phyloP scores from a whole-genome alignment of 179 eudicot genomes.

The Drosera spatulata region DNA sequence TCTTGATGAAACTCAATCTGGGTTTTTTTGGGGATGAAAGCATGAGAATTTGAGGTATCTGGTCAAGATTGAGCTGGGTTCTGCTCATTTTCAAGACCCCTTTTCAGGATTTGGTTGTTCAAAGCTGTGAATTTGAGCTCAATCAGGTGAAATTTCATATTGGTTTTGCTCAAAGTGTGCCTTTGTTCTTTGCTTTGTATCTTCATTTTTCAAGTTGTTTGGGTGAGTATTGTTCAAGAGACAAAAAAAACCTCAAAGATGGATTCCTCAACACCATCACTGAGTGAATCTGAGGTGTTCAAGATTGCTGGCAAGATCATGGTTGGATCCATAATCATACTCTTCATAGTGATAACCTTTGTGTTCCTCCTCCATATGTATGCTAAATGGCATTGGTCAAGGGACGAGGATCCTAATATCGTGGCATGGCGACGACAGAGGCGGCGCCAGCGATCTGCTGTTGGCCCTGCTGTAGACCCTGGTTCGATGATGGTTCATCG shows the following conservation, averaged over 20 bases:
- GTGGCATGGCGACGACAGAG: constrained; percentile 27
- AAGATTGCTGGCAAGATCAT: constrained; percentile 40
- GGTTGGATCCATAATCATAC: constrained; percentile 30
- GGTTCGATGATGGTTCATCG: constrained; percentile 7
- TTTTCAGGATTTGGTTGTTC: neutral
- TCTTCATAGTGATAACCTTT: constrained; percentile 41
- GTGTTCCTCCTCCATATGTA: constrained; percentile 49
- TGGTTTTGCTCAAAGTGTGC: constrained; percentile 1
- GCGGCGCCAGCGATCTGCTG: constrained; percentile 13
- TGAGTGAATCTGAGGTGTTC: constrained; percentile 10
- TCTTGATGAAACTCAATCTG: neutral
- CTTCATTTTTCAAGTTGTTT: neutral
- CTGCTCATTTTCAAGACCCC: neutral
- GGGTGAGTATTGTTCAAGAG: constrained; percentile 1
- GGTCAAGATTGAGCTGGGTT: neutral
- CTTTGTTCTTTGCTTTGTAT: neutral
- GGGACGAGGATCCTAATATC: constrained; percentile 18
- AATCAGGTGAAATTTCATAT: neutral
- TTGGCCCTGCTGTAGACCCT: constrained; percentile 7
- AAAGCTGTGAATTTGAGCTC: neutral
- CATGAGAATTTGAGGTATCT: neutral
- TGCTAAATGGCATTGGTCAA: constrained; percentile 39
- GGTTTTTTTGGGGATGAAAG: neutral
- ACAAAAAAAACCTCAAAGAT: constrained; percentile 9
- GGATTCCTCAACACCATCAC: constrained; percentile 20